A percentile compares a stretch with the other conserved stretches of the same genome.
Evolutionary conservation across 1,284 basidiomycete genomes (phyloP).

Genomic region (Laetiporus sulphureus): DNA sequence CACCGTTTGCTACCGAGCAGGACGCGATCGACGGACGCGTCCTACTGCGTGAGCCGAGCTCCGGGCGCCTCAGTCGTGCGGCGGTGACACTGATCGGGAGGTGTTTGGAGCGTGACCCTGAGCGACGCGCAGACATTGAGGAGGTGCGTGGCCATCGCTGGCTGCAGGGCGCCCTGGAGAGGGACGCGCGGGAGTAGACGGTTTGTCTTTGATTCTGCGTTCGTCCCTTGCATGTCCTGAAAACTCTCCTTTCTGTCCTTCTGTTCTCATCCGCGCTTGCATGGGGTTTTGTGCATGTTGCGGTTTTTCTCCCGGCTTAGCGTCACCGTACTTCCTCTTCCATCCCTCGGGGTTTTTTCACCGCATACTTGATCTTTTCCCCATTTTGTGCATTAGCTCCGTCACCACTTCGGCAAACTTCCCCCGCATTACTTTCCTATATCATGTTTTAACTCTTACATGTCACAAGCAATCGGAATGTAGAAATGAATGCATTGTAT

Average conservation of each 20-base stretch:
- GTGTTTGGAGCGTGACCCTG: conserved; percentile 73
- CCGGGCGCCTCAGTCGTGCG: conserved; percentile 14
- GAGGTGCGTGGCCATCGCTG: conserved; percentile 77
- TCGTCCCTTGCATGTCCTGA: not conserved
- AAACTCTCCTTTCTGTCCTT: not conserved
- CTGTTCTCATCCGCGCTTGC: too few species aligned
- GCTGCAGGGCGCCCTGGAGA: conserved; percentile 39
- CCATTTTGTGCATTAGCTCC: too few species aligned
- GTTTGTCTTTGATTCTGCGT: not conserved
- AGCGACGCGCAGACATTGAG: conserved; percentile 57
- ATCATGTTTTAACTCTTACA: too few species aligned
- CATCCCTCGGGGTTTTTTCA: too few species aligned
- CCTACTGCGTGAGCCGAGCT: conserved; percentile 22
- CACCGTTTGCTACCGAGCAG: conserved; percentile 72
- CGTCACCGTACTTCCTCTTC: too few species aligned
- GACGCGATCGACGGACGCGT: conserved; percentile 52
- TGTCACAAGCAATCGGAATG: too few species aligned
- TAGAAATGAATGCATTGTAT: too few species aligned
- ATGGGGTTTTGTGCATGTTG: too few species aligned
- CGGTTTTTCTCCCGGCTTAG: too few species aligned
- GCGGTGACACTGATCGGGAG: conserved; percentile 47
- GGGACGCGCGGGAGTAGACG: conserved; percentile 10
- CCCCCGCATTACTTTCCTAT: too few species aligned
- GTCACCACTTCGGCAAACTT: too few species aligned
- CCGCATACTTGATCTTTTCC: too few species aligned